Evolutionary conservation across 352 stramenopile species (phyloP), one percentile per base, ranked within the genome.

Genomic region (Pythium volutum): DNA sequence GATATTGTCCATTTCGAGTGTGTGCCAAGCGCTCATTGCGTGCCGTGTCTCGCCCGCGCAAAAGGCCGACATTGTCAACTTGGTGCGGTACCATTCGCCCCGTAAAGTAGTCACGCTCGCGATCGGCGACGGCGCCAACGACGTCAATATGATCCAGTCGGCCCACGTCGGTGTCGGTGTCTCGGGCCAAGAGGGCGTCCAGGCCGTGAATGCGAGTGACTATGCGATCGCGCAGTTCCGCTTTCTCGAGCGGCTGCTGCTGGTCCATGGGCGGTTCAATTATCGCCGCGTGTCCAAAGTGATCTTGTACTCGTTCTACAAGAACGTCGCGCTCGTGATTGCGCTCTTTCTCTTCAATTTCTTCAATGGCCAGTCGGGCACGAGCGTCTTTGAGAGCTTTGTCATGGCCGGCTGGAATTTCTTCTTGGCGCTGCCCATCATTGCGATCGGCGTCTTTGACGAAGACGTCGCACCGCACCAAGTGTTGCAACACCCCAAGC

Each of bases 251-350:
- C 66, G 87, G n/a, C 75, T 99, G 14, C 73, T 99, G 38, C 77
- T 99, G 4, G 92, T 98, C 52, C 97, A 99, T 67, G 97, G 97
- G 7, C 85, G 97, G 43, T 99, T 89, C 79, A 98, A 98, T 73
- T 99, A 99, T 69, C 83, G 90, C n/a, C 90, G 97, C 25, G 88
- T 98, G 52, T 92, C 81, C 52, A 97, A 95, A 49, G 78, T 98
- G 48, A 94, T 99, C 62, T 77, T 98, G 16, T 90, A 86, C 52
- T 89, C 77, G 41, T 88, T 93, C 51, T 93, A 91, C 71, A 93
- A 93, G 73, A 91, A 91, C 41, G 69, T 84, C 18, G 70, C 74
- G 45, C 77, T 91, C 41, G 81, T 91, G 39, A 88, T 89, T 43
- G 70, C 69, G 12, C 50, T 87, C 14, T 88, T 90, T 31, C 64